These are phyloP conservation scores for Pythium brassicae DNA, from an alignment of 352 stramenopile species.

Conservation along the genomic window DNA sequence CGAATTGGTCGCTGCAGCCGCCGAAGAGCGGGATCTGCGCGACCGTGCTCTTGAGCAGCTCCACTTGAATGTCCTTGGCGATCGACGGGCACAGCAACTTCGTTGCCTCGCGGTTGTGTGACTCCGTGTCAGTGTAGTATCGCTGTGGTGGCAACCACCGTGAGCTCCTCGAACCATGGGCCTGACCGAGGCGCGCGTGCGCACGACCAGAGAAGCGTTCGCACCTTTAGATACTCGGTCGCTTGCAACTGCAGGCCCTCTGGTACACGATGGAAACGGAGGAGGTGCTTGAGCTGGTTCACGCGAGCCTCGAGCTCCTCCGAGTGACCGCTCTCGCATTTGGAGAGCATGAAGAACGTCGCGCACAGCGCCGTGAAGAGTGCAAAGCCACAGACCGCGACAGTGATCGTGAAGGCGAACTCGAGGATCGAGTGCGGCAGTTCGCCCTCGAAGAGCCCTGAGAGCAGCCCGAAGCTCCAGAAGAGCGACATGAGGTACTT, in stretches of 20 bases:
- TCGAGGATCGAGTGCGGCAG: constrained; percentile 38
- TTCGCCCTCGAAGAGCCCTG: constrained; percentile 67
- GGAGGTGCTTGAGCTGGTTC: constrained; percentile 69
- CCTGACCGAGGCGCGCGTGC: neutral
- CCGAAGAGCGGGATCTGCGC: constrained; percentile 50
- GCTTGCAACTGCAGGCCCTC: constrained; percentile 51
- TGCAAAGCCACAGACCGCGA: constrained; percentile 63
- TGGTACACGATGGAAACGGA: constrained; percentile 61
- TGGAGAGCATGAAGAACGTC: constrained; percentile 79
- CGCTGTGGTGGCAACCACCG: constrained; percentile 27
- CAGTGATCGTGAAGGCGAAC: constrained; percentile 62
- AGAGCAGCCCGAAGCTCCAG: constrained; percentile 68
- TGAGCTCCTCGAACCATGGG: constrained; percentile 3
- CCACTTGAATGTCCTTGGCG: constrained; percentile 71
- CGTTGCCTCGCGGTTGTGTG: constrained; percentile 66
- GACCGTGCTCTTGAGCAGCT: constrained; percentile 50
- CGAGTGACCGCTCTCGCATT: constrained; percentile 59
- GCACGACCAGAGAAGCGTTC: neutral
- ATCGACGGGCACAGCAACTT: constrained; percentile 68
- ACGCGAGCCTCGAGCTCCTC: constrained; percentile 57
- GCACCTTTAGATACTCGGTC: constrained; percentile 61
- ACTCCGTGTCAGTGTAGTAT: constrained; percentile 65
- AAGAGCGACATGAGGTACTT: constrained; percentile 54
- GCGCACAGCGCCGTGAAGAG: constrained; percentile 66
- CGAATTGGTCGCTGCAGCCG: constrained; percentile 49